These are phyloP conservation scores for Phytophthora megakarya DNA, from an alignment of 352 stramenopile species.

Conservation along the genomic window DNA sequence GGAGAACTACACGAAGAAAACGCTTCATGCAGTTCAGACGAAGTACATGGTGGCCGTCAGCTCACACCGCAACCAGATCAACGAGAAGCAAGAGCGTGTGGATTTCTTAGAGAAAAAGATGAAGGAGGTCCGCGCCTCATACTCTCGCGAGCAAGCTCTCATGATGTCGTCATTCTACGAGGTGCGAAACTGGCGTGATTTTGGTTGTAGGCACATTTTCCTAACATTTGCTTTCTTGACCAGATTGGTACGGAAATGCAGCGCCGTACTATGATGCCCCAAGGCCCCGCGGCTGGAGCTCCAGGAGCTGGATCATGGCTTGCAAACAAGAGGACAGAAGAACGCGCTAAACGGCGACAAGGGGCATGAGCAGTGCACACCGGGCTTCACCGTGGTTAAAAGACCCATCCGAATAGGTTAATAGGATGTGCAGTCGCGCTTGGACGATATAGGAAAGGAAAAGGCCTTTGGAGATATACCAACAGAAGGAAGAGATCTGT, in stretches of 20 bases:
- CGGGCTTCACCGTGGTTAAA: conserved; percentile 5
- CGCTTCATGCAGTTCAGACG: conserved; percentile 88
- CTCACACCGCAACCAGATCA: conserved; percentile 88
- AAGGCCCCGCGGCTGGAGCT: conserved; percentile 48
- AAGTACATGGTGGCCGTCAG: conserved; percentile 92
- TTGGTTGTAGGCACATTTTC: not conserved
- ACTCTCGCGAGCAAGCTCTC: conserved; percentile 83
- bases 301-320: conserved; percentile 75
- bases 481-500: conserved; percentile 27
- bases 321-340: conserved; percentile 83
- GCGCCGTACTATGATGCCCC: conserved; percentile 86
- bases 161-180: conserved; percentile 92
- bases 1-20: conserved; percentile 92
- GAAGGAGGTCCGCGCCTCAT: conserved; percentile 78
- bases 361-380: conserved; percentile 40
- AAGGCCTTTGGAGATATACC: conserved; percentile 27
- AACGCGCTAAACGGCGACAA: conserved; percentile 81
- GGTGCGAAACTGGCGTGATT: conserved; percentile 34
- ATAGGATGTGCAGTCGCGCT: not conserved
- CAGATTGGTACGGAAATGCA: conserved; percentile 91
- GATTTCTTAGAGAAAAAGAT: conserved; percentile 89
- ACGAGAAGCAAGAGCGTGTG: conserved; percentile 85
- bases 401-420: conserved; percentile 4
- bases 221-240: conserved; percentile 10
- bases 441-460: conserved; percentile 12